Percentiles rank a stretch among this genome's conserved stretches.
Conservation (phyloP, 768 basidiomycete species). For the Hysterangium stoloniferum region DNA sequence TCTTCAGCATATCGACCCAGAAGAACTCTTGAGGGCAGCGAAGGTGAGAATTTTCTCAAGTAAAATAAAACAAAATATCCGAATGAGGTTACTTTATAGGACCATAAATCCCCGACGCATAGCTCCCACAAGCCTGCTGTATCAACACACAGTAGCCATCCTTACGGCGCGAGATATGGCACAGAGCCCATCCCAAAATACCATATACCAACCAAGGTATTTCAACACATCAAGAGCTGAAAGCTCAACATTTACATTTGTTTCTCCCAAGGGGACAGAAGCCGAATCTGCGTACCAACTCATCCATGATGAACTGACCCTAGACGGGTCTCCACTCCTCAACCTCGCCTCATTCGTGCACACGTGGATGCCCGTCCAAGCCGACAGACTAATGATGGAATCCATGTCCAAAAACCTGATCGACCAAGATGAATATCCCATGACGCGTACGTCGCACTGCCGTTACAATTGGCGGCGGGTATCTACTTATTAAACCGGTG, state of each 20-base stretch:
- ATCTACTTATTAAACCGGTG: not conserved
- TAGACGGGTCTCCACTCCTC: slow-evolving; percentile 48
- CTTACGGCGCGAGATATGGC: slow-evolving; percentile 58
- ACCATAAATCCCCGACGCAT: slow-evolving; percentile 31
- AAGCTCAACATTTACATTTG: not conserved
- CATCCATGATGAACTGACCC: slow-evolving; percentile 55
- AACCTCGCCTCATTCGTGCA: slow-evolving; percentile 64
- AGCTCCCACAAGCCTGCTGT: slow-evolving; percentile 24
- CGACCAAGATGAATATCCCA: slow-evolving; percentile 64
- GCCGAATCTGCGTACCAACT: slow-evolving; percentile 48
- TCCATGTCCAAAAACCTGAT: slow-evolving; percentile 63
- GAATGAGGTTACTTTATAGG: slow-evolving; percentile 23
- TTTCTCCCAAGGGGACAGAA: slow-evolving; percentile 37
- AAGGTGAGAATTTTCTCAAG: slow-evolving; percentile 30
- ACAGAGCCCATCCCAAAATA: slow-evolving; percentile 68
- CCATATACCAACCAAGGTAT: slow-evolving; percentile 47
- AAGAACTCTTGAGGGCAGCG: slow-evolving; percentile 51
- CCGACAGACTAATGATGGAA: slow-evolving; percentile 51
- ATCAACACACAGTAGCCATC: slow-evolving; percentile 27
- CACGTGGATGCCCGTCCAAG: slow-evolving; percentile 52
- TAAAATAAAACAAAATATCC: not conserved
- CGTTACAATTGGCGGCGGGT: not conserved
- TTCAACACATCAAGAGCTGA: not conserved
- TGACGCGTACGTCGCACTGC: slow-evolving; percentile 31
- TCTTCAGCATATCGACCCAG: slow-evolving; percentile 58